These are phyloP conservation scores for Carallia brachiata DNA, from an alignment of 345 rosid genomes.

Conservation along the genomic window DNA sequence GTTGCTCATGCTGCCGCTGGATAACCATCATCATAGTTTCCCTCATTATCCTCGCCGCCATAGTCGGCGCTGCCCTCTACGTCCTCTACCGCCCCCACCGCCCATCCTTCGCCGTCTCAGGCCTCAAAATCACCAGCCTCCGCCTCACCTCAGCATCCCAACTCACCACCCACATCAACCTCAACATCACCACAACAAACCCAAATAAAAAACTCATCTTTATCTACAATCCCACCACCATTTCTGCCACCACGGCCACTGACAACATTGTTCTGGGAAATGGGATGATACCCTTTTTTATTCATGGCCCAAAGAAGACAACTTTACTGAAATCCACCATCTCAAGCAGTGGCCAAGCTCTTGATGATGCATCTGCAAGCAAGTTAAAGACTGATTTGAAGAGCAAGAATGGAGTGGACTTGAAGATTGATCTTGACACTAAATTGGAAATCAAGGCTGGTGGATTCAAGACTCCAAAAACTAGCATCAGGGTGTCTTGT, in stretches of 20 bases:
- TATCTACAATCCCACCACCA: slow-evolving; percentile 43
- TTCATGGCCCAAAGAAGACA: slow-evolving; percentile 68
- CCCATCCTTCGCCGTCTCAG: slow-evolving; percentile 61
- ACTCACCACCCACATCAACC: slow-evolving; percentile 51
- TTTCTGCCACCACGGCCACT: slow-evolving; percentile 33
- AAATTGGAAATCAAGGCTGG: slow-evolving; percentile 74
- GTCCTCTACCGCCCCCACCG: slow-evolving; percentile 75
- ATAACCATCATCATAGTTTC: slow-evolving; percentile 41
- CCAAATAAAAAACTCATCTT: slow-evolving; percentile 73
- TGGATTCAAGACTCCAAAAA: slow-evolving; percentile 51
- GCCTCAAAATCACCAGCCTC: slow-evolving; percentile 53
- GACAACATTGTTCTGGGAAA: slow-evolving; percentile 53
- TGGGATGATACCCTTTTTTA: slow-evolving; percentile 53
- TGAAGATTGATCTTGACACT: slow-evolving; percentile 57
- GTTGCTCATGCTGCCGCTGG: slow-evolving; percentile 62
- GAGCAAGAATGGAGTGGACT: slow-evolving; percentile 46
- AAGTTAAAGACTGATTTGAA: slow-evolving; percentile 51
- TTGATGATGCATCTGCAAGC: slow-evolving; percentile 45
- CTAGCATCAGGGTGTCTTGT: slow-evolving; percentile 56
- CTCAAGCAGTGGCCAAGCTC: slow-evolving; percentile 31
- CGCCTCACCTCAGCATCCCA: slow-evolving; percentile 49
- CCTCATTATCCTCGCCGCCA: slow-evolving; percentile 49
- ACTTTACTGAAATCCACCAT: slow-evolving; percentile 54
- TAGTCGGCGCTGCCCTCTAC: slow-evolving; percentile 52
- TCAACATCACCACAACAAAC: slow-evolving; percentile 67